These are phyloP conservation scores for Candida chilensis DNA, from an alignment of 805 yeast genomes.

Conservation along the genomic window DNA sequence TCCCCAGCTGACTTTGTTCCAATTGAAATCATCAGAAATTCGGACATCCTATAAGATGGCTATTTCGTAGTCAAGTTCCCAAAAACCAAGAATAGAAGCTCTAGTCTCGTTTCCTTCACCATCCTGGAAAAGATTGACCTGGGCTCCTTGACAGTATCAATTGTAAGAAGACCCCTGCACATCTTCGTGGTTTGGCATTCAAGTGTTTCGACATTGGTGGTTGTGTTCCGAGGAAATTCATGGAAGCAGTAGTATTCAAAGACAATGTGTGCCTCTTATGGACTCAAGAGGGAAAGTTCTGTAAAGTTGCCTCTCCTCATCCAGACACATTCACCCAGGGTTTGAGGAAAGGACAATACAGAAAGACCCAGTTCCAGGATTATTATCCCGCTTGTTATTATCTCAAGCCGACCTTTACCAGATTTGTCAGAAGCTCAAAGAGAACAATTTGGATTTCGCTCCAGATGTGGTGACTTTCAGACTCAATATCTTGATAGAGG, in stretches of 20 bases:
- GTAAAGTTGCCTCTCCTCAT: conserved; percentile 1
- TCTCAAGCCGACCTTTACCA: conserved; percentile 10
- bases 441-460: conserved; percentile 11
- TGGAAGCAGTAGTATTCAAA: neutral
- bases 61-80: too few species aligned
- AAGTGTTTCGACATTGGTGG: neutral
- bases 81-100: too few species aligned
- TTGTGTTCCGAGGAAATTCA: neutral
- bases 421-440: conserved; percentile 3
- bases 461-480: conserved; percentile 8
- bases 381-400: conserved; percentile 15
- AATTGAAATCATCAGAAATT: too few species aligned
- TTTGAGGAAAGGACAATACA: neutral
- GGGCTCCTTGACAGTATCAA: neutral
- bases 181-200: neutral
- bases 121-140: neutral
- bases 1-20: neutral
- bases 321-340: neutral
- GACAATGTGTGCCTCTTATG: neutral
- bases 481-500: too few species aligned
- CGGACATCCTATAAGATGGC: too few species aligned
- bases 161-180: neutral
- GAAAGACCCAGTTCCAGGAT: conserved; percentile 14
- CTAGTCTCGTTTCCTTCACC: neutral
- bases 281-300: neutral